Evolutionary conservation across 83 land plant genomes (phyloP).

Genomic region (Picea abies): DNA sequence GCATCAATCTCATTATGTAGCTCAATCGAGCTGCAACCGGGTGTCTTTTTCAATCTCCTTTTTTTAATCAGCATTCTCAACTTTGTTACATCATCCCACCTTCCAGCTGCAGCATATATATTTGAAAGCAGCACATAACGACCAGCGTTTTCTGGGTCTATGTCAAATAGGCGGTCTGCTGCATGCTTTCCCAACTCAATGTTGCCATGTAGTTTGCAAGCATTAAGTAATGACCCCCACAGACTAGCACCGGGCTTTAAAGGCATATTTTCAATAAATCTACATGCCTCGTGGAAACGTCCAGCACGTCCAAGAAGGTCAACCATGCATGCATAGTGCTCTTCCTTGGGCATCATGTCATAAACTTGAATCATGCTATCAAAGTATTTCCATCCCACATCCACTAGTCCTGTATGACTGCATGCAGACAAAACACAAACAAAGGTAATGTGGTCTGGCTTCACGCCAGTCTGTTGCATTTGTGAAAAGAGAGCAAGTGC

Average conservation of each 20-base stretch:
- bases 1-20: background rate
- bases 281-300: constrained; percentile 37
- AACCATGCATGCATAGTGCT: constrained; percentile 61
- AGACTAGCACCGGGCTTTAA: constrained; percentile 27
- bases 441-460: constrained; percentile 42
- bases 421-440: constrained; percentile 57
- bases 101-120: constrained; percentile 32
- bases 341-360: constrained; percentile 42
- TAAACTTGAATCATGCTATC: constrained; percentile 32
- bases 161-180: constrained; percentile 30
- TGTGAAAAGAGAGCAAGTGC: constrained; percentile 33
- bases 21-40: constrained; percentile 54
- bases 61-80: constrained; percentile 36
- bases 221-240: constrained; percentile 47
- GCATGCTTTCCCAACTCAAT: constrained; percentile 38
- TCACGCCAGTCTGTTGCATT: constrained; percentile 23
- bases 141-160: constrained; percentile 37
- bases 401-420: constrained; percentile 49
- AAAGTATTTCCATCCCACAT: constrained; percentile 45
- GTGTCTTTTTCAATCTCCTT: constrained; percentile 35
- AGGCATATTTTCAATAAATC: constrained; percentile 35
- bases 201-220: constrained; percentile 43
- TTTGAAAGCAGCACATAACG: constrained; percentile 43
- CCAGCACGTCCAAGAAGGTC: constrained; percentile 50
- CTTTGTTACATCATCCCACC: constrained; percentile 32